Evolutionary conservation across 306 rosid species (phyloP).

Genomic region (Dryas octopetala): DNA sequence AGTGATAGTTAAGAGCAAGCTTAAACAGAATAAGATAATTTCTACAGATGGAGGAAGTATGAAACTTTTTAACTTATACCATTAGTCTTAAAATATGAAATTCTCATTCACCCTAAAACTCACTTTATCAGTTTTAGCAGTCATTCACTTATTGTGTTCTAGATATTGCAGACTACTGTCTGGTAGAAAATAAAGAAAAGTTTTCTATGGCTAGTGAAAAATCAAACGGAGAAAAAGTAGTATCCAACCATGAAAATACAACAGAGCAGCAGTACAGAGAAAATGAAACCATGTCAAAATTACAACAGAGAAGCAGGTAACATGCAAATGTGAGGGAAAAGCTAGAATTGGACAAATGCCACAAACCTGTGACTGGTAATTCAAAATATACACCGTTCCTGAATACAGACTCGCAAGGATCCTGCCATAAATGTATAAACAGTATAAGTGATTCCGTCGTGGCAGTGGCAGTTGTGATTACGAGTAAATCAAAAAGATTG

Average conservation of each 20-base stretch:
- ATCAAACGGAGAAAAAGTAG: not conserved
- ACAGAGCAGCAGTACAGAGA: not conserved
- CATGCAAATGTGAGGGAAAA: not conserved
- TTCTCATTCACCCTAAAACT: not conserved
- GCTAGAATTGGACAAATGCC: not conserved
- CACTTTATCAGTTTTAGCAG: not conserved
- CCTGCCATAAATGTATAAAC: conserved; percentile 45
- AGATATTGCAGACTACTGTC: not conserved
- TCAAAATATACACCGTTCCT: conserved; percentile 92
- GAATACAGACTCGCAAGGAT: conserved; percentile 93
- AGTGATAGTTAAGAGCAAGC: not conserved
- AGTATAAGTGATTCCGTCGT: not conserved
- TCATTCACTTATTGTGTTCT: not conserved
- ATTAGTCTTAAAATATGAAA: not conserved
- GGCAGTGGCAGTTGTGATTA: not conserved
- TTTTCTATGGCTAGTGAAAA: not conserved
- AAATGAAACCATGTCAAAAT: not conserved
- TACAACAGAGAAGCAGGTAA: not conserved
- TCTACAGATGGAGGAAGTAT: not conserved
- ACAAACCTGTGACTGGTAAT: conserved; percentile 90
- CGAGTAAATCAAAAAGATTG: not conserved
- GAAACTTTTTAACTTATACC: not conserved
- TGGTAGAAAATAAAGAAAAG: not conserved
- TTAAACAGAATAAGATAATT: not conserved
- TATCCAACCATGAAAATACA: not conserved